Conservation (phyloP, 345 rosid genomes). For the Carallia pectinifolia region DNA sequence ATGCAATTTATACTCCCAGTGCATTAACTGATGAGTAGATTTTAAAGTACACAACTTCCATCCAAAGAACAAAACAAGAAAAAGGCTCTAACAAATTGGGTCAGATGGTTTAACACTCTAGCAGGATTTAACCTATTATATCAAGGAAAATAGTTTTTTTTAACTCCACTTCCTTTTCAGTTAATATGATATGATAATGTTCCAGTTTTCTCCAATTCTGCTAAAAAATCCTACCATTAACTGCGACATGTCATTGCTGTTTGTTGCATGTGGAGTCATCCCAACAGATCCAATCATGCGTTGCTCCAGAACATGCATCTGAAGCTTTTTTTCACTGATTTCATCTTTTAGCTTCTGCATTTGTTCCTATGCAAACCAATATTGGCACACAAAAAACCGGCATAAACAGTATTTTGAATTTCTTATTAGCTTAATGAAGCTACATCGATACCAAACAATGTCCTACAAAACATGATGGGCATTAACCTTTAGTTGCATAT, state of each 20-base stretch:
- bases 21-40: too few species aligned
- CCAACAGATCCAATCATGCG: constrained; percentile 62
- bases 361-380: constrained; percentile 41
- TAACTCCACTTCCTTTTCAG: background rate
- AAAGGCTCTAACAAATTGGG: too few species aligned
- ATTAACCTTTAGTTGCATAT: constrained; percentile 46
- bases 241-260: constrained; percentile 46
- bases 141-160: background rate
- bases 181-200: background rate
- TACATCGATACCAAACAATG: background rate
- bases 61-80: background rate
- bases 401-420: background rate
- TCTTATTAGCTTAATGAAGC: background rate
- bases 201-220: background rate
- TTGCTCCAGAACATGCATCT: constrained; percentile 52
- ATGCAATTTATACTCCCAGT: too few species aligned
- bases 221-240: constrained; percentile 20
- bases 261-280: constrained; percentile 36
- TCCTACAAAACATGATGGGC: background rate
- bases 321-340: constrained; percentile 62
- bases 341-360: constrained; percentile 56
- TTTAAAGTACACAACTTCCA: background rate
- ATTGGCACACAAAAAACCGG: constrained; percentile 10
- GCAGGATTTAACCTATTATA: background rate
- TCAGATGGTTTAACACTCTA: too few species aligned